Conservation (phyloP, 2,329 filamentous ascomycete species). For the Drechslera avenae region DNA sequence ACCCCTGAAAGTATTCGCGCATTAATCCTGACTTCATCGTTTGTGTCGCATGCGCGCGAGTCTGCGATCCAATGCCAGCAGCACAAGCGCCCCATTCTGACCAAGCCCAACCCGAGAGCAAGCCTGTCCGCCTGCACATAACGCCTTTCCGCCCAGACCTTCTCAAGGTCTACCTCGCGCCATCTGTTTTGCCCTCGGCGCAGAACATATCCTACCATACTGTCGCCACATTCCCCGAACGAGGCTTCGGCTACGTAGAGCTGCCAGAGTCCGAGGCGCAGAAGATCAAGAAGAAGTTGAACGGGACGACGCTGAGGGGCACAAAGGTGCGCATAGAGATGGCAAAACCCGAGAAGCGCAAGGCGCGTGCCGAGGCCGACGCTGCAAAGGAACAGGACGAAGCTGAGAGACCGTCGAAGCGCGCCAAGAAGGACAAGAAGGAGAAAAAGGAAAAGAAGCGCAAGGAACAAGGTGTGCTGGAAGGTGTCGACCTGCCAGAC, state of each 20-base stretch:
- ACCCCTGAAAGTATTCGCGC: conserved; percentile 1
- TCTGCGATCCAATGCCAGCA: conserved; percentile 40
- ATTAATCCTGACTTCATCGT: not conserved
- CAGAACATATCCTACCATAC: conserved; percentile 87
- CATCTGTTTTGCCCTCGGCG: conserved; percentile 67
- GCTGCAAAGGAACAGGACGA: conserved; percentile 42
- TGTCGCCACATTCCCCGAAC: conserved; percentile 86
- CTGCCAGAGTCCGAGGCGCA: conserved; percentile 81
- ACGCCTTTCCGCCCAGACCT: conserved; percentile 80
- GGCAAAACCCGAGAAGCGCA: conserved; percentile 69
- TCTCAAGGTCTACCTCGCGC: conserved; percentile 72
- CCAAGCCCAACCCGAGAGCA: conserved; percentile 25
- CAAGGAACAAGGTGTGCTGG: conserved; percentile 58
- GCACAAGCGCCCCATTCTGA: conserved; percentile 32
- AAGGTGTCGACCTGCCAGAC: conserved; percentile 72
- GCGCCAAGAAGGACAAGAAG: conserved; percentile 53
- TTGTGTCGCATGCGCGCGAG: conserved; percentile 24
- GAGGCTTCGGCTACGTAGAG: conserved; percentile 87
- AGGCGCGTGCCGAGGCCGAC: conserved; percentile 44
- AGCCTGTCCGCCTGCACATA: conserved; percentile 74
- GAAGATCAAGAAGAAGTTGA: conserved; percentile 88
- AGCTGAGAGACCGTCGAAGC: conserved; percentile 58
- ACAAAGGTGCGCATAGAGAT: conserved; percentile 83
- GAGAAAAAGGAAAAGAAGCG: conserved; percentile 51
- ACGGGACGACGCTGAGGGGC: conserved; percentile 84